Evolutionary conservation across 2,329 filamentous ascomycete species (phyloP), one percentile per base, ranked within the genome.

Genomic region (Pseudopyrenochaeta lycopersici): DNA sequence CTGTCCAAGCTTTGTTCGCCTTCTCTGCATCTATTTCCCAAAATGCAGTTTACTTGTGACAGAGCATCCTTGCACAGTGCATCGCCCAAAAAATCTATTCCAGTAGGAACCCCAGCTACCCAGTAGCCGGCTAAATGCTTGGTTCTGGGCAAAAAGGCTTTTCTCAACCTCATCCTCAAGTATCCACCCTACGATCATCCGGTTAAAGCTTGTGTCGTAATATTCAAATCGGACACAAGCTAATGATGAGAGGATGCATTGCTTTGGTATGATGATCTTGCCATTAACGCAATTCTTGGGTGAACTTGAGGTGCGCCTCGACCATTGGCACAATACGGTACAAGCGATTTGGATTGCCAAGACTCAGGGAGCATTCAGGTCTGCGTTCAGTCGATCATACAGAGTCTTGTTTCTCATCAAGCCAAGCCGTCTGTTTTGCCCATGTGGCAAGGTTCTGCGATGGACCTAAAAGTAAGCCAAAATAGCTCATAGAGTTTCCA

Each of bases 51-150:
- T 56, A 58, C 50, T 18, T n/a, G 47, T 47, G 45, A 52, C 56
- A 43, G 21, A 43, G 43, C 36, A 30, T 39, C 36, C 29, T 27
- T 40, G 45, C 15, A 18, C 27, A 42, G 21, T 33, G 36, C n/a
- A n/a, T n/a, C n/a, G n/a, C n/a, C n/a, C n/a, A n/a, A n/a, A n/a
- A n/a, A n/a, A n/a, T n/a, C n/a, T n/a, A n/a, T n/a, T n/a, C n/a
- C n/a, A n/a, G n/a, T n/a, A n/a, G n/a, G n/a, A n/a, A n/a, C 11
- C 43, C 30, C 32, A 48, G 11, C 17, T 49, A 48, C 53, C 60
- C 61, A 60, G 54, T 46, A 38, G 45, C 67, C 68, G 68, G 68
- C 52, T 72, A 70, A 72, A 67, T 54, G 48, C 64, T 60, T 66
- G 46, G 42, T 44, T 14, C 54, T 50, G 54, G 56, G 56, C 54